Base-by-base conservation (phyloP, 108 stramenopile species). In the Cyclostephanos tholiformis region DNA sequence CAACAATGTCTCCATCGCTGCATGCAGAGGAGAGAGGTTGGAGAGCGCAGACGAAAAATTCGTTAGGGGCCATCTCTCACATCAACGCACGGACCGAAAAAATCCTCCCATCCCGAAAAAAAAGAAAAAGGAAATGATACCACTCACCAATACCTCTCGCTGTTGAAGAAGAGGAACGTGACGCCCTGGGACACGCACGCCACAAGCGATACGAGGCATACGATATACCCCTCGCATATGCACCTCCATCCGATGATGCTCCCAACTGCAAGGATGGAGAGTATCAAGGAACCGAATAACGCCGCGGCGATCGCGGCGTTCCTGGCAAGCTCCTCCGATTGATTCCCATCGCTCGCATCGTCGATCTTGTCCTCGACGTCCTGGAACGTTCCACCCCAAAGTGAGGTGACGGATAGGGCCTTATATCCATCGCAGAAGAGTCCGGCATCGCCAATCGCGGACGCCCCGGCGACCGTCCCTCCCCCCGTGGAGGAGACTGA, bases 71-170 rank as follows among this genome's bases (percentile, higher is more conserved):
- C 0, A 32, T 32, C 32, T 32, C 32, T 32, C 32, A 4, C 32
- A 32, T 32, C 32, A 20, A 12, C 27, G 10, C 32, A 29, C 19
- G 29, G 20, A 25, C 20, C 38, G n/a, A n/a, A 63, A 6, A 7
- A 23, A 29, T 2, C 57, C n/a, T 1, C 13, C 22, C 46, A 23
- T n/a, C 26, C 23, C 43, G 13, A n/a, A 32, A 2, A 32, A 4
- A 32, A 32, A 32, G n/a, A n/a, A n/a, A n/a, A n/a, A n/a, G n/a
- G n/a, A n/a, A n/a, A n/a, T n/a, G n/a, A 32, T 32, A 4, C 4
- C 2, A 63, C 71, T 74, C 53, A 74, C 72, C 72, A 77, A 62
- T 77, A 77, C 69, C 69, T 57, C 17, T 71, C 63, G 65, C 76
- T 77, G 27, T 77, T 70, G 48, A 77, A 77, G 46, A 77, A 70